Base-by-base conservation (phyloP, 371 early-diverging fungal genomes). In the Fennellomyces sp. region DNA sequence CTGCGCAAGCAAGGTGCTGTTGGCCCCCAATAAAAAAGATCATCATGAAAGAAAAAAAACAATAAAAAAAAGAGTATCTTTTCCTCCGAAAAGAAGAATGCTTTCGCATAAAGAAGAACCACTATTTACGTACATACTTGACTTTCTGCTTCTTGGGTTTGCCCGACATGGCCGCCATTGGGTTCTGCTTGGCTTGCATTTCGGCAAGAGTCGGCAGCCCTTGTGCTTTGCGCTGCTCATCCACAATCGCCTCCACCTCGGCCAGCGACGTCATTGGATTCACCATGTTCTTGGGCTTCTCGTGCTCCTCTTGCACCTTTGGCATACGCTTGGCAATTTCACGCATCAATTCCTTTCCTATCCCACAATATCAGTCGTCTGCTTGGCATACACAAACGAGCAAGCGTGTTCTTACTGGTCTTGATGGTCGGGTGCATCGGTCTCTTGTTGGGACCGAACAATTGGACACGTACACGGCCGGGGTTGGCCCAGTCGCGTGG, bases 401-500 rank as follows among this genome's bases (percentile, higher is more conserved):
- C 33, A 33, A 12, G 5, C 2, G 66, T 59, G 15, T 30, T 5
- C 36, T 52, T 52, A 52, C 53, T 17, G n/a, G 11, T 29, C 10
- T 31, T 26, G 30, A 52, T 52, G 21, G n/a, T 52, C 5, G 53
- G n/a, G 3, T 23, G n/a, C 53, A 52, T 52, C 17, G 53, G 23
- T 23, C 25, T 31, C 13, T 52, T 68, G n/a, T 59, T 56, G 5
- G 50, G 31, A 8, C 73, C 69, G 61, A 81, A 83, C 38, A 85
- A 61, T 63, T 83, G 73, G 1, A 83, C 83, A 26, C 75, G 68
- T 38, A 85, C 81, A 57, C 85, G 82, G 35, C 85, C 85, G 28
- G 80, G 81, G 60, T 83, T 85, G 2, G 78, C 81, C 85, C 85
- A 85, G 52, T 85, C 85, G 38, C 78, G 70, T 38, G 85, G 83